Evolutionary conservation across 2,329 filamentous ascomycete genomes (phyloP), one percentile per base, ranked within the genome.

Genomic region (Calonectria montana): DNA sequence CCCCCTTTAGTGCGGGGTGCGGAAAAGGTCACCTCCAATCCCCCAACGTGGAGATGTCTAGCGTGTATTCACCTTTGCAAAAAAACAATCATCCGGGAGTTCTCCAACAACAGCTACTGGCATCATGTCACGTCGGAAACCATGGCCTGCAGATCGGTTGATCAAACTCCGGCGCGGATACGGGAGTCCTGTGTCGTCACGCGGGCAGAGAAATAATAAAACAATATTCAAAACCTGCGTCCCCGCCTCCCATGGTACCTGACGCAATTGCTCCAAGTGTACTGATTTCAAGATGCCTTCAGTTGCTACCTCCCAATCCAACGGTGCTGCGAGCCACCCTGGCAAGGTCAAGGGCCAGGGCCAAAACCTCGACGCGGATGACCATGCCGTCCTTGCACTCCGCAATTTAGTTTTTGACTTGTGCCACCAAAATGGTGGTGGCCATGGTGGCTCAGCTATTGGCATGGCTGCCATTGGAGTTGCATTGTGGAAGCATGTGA

Each of bases 401-500:
- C 50, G 70, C 21, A 72, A 72, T 31, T 47, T 72, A 31, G 48
- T 72, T 15, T 72, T 72, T 27, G 70, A 72, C 16, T 18, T 72
- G 12, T 72, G 70, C 23, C 53, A 63, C 7, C 70, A 72, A 4
- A 70, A 72, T 63, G 70, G 70, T 2, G 70, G 70, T 15, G 70
- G 70, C 15, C 70, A 72, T 27, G 70, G 70, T 15, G 70, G 70
- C 18, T 68, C 69, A n/a, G 69, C 69, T 18, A 69, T 69, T 43
- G 69, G 37, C 15, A 61, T 74, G 72, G 72, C 72, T 18, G 75
- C 70, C 15, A 77, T 71, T 61, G 75, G 73, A 12, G 77, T 85
- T 12, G 81, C 82, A 0, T 79, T 92, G 3, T 92, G 86, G 85
- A 91, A 89, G 75, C 89, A 92, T 77, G 83, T 84, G 4, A 91